A percentile compares a stretch with the other conserved stretches of the same genome.
phyloP scores from a whole-genome alignment of 2,329 filamentous ascomycete species.

The Akanthomyces lecanii region DNA sequence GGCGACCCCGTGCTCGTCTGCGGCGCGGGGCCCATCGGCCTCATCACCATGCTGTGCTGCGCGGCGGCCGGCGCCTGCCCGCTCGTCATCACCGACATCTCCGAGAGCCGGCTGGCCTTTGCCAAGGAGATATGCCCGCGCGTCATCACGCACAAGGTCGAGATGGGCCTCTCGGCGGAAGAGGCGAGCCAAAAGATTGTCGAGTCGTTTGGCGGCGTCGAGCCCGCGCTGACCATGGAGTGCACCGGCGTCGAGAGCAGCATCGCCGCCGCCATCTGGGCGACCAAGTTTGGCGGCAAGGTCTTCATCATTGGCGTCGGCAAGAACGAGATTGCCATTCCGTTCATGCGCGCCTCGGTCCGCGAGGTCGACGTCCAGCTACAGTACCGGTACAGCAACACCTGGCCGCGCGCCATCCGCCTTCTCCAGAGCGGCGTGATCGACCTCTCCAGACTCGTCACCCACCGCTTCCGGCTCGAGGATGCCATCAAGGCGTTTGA shows the following conservation, averaged over 20 bases:
- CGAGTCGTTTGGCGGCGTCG: slow-evolving; percentile 65
- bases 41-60: slow-evolving; percentile 81
- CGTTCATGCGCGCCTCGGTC: slow-evolving; percentile 89
- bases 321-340: slow-evolving; percentile 90
- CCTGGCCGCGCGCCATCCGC: slow-evolving; percentile 89
- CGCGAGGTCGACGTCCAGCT: slow-evolving; percentile 93
- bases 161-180: slow-evolving; percentile 57
- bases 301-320: slow-evolving; percentile 96
- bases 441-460: slow-evolving; percentile 76
- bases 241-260: slow-evolving; percentile 94
- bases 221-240: slow-evolving; percentile 79
- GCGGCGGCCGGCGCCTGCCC: slow-evolving; percentile 85
- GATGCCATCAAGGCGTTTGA: slow-evolving; percentile 87
- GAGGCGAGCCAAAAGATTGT: slow-evolving; percentile 67
- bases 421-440: slow-evolving; percentile 81
- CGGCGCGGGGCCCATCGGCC: slow-evolving; percentile 88
- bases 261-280: slow-evolving; percentile 81
- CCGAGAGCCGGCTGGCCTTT: slow-evolving; percentile 77
- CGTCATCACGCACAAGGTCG: slow-evolving; percentile 76
- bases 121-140: slow-evolving; percentile 78
- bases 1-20: slow-evolving; percentile 87
- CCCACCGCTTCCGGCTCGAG: slow-evolving; percentile 80
- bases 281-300: slow-evolving; percentile 90
- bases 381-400: slow-evolving; percentile 95
- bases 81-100: slow-evolving; percentile 91